Conservation (phyloP, 78 protist genomes). For the Polysphondylium violaceum region DNA sequence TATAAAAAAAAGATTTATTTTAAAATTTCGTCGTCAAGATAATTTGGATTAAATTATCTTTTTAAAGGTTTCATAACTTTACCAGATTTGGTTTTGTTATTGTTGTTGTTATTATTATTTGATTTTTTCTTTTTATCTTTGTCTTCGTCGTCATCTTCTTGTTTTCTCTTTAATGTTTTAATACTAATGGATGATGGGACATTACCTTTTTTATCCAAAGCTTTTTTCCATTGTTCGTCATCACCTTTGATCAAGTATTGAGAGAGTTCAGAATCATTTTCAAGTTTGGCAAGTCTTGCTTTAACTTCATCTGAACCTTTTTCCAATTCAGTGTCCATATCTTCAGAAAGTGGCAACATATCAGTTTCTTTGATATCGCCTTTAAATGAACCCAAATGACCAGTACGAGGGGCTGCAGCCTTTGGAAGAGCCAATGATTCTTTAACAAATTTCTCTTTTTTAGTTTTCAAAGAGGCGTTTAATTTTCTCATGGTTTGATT, state of each 20-base stretch:
- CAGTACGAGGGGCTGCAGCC: slow-evolving; percentile 28
- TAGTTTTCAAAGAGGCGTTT: not conserved
- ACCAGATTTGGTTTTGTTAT: no score
- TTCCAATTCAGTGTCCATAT: slow-evolving; percentile 36
- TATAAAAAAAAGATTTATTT: no score
- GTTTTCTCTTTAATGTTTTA: slow-evolving; percentile 21
- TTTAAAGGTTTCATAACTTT: no score
- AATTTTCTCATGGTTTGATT: slow-evolving; percentile 72
- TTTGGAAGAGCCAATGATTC: slow-evolving; percentile 28
- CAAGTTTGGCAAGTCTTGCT: not conserved
- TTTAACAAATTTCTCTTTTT: slow-evolving; percentile 33
- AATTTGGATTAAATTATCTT: no score
- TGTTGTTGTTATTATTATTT: not conserved
- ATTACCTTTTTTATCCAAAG: slow-evolving; percentile 10
- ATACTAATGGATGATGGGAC: slow-evolving; percentile 17
- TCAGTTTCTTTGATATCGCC: slow-evolving; percentile 40
- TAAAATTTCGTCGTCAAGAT: no score
- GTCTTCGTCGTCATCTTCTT: not conserved
- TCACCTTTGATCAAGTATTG: slow-evolving; percentile 41
- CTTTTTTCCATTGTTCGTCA: slow-evolving; percentile 55
- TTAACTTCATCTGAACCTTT: slow-evolving; percentile 37
- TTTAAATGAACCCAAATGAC: slow-evolving; percentile 55
- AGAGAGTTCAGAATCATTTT: not conserved
- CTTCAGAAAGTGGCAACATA: slow-evolving; percentile 42
- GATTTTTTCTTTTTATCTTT: not conserved